phyloP scores from a whole-genome alignment of 2,329 filamentous ascomycete genomes.

The Pochonia chlamydosporia region DNA sequence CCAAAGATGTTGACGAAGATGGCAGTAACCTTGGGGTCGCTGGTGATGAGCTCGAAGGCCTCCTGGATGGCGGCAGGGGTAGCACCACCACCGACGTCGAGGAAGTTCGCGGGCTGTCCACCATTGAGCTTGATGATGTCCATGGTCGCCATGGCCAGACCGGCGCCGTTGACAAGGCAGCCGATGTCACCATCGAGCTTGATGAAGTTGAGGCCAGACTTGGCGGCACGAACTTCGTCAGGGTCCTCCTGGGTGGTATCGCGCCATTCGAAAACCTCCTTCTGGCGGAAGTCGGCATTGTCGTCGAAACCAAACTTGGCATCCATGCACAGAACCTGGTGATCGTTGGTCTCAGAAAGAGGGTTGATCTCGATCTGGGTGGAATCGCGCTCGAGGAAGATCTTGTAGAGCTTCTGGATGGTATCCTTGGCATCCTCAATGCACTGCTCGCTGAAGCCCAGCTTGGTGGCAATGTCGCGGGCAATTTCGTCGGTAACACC shows the following conservation, averaged over 20 bases:
- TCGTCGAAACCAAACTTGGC: constrained; percentile 98
- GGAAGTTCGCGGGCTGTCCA: constrained; percentile 93
- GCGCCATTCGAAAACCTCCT: constrained; percentile 91
- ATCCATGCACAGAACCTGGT: constrained; percentile 98
- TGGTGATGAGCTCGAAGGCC: constrained; percentile 98
- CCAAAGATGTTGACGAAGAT: constrained; percentile 99
- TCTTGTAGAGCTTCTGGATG: constrained; percentile 98
- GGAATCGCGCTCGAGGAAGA: constrained; percentile 97
- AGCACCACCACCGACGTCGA: constrained; percentile 96
- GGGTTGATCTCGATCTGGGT: constrained; percentile 99
- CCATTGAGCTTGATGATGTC: constrained; percentile 99
- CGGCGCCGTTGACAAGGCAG: constrained; percentile 97
- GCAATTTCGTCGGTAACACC: constrained; percentile 97
- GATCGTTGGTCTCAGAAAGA: constrained; percentile 94
- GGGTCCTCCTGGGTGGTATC: constrained; percentile 94
- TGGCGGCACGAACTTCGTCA: constrained; percentile 93
- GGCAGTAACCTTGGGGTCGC: constrained; percentile 94
- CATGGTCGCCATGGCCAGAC: constrained; percentile 99
- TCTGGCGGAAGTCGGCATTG: constrained; percentile 97
- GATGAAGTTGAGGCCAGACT: constrained; percentile 98
- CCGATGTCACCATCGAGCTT: constrained; percentile 99
- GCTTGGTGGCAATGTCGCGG: constrained; percentile 78
- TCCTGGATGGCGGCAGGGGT: constrained; percentile 95
- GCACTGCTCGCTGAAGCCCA: constrained; percentile 98
- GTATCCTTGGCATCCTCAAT: constrained; percentile 91